These are phyloP conservation scores for Hanseniaspora thailandica DNA, from an alignment of 805 yeast genomes.

Conservation along the genomic window DNA sequence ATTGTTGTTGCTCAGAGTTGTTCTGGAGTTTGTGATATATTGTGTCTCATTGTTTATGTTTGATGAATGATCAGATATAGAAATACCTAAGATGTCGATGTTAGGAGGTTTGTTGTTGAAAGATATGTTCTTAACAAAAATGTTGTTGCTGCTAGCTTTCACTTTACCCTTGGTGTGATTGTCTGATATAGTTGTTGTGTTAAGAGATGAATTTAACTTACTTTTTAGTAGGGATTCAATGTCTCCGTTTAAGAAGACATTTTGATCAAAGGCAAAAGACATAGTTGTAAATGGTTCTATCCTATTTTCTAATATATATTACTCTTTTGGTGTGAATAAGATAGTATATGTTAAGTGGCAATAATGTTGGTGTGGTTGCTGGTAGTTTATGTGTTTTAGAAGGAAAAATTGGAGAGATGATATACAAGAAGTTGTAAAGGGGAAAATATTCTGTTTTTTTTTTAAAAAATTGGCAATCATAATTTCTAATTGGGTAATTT, in stretches of 20 bases:
- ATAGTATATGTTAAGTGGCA: too few relatives aligned
- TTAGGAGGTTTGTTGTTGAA: conserved; percentile 18
- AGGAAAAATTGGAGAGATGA: neutral
- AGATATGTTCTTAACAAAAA: conserved; percentile 16
- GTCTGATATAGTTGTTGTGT: conserved; percentile 4
- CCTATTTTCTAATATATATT: too few relatives aligned
- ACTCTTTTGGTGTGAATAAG: too few relatives aligned
- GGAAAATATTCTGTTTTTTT: too few relatives aligned
- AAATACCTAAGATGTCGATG: conserved; percentile 24
- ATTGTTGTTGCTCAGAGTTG: conserved; percentile 25
- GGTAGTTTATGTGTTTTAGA: too few relatives aligned
- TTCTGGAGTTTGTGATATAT: conserved; percentile 16
- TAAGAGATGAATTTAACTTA: conserved; percentile 23
- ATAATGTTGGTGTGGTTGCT: too few relatives aligned
- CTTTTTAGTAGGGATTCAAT: conserved; percentile 25
- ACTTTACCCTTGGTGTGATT: conserved; percentile 4
- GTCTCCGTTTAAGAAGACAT: conserved; percentile 24
- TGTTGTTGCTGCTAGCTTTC: conserved; percentile 13
- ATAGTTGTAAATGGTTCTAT: conserved; percentile 18
- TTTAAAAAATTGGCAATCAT: neutral
- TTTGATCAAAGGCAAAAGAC: conserved; percentile 27
- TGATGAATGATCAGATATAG: conserved; percentile 26
- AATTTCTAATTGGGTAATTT: neutral
- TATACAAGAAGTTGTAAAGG: neutral
- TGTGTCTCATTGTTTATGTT: conserved; percentile 25